Percentiles rank a stretch among this genome's conserved stretches.
phyloP scores from a whole-genome alignment of 768 basidiomycete species.

The Exidia glandulosa region DNA sequence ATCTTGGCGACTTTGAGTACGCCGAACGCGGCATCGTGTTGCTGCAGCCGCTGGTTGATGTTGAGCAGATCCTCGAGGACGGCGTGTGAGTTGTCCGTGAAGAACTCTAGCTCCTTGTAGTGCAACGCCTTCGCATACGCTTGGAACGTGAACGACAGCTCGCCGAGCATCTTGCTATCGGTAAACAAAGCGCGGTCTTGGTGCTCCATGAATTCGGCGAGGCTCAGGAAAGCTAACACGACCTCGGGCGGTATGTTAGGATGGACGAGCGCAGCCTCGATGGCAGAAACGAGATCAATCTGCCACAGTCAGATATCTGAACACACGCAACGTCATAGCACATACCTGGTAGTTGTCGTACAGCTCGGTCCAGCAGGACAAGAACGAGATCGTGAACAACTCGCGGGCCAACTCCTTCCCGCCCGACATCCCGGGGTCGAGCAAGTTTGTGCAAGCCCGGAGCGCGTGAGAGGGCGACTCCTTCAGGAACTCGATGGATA shows the following conservation, averaged over 20 bases:
- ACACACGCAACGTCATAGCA: neutral
- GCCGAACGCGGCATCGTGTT: constrained; percentile 97
- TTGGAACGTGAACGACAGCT: constrained; percentile 85
- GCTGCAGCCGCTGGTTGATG: constrained; percentile 93
- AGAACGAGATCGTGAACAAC: constrained; percentile 94
- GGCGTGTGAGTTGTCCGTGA: constrained; percentile 78
- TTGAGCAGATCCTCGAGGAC: constrained; percentile 92
- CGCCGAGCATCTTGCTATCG: constrained; percentile 84
- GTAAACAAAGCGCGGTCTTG: constrained; percentile 94
- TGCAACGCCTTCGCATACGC: constrained; percentile 97
- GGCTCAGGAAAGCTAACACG: constrained; percentile 80
- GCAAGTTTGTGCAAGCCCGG: constrained; percentile 87
- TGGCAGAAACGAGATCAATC: constrained; percentile 90
- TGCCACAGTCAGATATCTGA: constrained; percentile 20
- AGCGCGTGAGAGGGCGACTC: constrained; percentile 98
- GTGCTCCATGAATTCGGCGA: constrained; percentile 99
- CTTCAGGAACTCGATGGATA: constrained; percentile 94
- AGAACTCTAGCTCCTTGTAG: constrained; percentile 97
- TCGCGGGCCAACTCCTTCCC: constrained; percentile 70
- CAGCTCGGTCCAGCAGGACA: constrained; percentile 93
- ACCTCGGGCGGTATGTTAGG: constrained; percentile 72
- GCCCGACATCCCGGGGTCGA: constrained; percentile 40
- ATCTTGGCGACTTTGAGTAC: constrained; percentile 74
- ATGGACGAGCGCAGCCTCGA: constrained; percentile 77
- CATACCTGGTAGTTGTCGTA: constrained; percentile 93